Evolutionary conservation across 1,284 basidiomycete species (phyloP), one percentile per base, ranked within the genome.

Genomic region (Cutaneotrichosporon sp.): DNA sequence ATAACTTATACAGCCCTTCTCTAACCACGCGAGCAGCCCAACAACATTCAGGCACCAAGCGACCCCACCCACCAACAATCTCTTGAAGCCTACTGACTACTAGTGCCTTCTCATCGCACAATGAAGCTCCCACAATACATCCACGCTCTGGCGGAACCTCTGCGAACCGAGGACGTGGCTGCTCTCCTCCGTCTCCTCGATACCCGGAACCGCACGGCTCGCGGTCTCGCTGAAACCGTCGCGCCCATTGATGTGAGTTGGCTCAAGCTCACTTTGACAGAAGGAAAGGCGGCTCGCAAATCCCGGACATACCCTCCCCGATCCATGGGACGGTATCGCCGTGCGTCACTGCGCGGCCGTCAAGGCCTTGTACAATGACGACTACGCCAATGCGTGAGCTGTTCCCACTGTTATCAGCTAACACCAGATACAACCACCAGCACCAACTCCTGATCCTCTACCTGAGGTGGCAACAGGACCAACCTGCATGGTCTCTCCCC

Each of bases 401-500:
- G 58, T 60, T 9, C 42, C 14, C 49, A 21, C 49, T 50, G 13
- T 21, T 30, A 5, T 18, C 14, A 30, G 42, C 56, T 58, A 42
- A 58, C 56, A 5, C 46, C 50, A 60, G 58, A 70, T 79, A 79
- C 63, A 61, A 66, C 6, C 77, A 78, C 59, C 78, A 80, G 62
- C 70, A 70, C 49, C 65, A 71, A 9, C 64, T 77, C 2, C 62
- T 78, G 55, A 90, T 89, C 32, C 80, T 87, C 9, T 92, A 93
- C 81, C 85, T 88, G 65, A 86, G 88, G 18, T 93, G 87, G 81
- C 89, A 94, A 66, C 83, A 84, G 22, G 85, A 85, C 61, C 89
- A 90, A 73, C 87, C 87, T 22, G 87, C 90, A 4, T 95, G 92
- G 92, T 88, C 89, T 21, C 79, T 95, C 5, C 89, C 88, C 11